Evolutionary conservation across 352 stramenopile species (phyloP).

Genomic region (Globisporangium lucens): DNA sequence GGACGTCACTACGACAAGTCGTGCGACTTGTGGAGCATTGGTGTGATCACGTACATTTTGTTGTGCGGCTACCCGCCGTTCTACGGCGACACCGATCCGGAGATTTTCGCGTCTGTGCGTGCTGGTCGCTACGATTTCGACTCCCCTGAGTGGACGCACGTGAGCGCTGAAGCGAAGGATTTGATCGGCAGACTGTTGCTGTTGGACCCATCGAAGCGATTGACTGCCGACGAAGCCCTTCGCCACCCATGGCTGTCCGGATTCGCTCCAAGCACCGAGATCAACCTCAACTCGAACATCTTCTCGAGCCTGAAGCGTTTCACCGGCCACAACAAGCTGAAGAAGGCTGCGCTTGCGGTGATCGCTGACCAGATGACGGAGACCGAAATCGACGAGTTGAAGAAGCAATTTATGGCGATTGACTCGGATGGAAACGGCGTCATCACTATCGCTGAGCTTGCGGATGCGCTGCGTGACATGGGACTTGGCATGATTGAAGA

Average conservation of each 20-base stretch:
- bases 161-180: conserved; percentile 91
- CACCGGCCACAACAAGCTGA: conserved; percentile 88
- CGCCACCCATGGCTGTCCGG: conserved; percentile 84
- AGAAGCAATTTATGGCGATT: conserved; percentile 87
- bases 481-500: conserved; percentile 88
- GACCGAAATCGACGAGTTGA: conserved; percentile 78
- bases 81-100: conserved; percentile 92
- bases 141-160: conserved; percentile 79
- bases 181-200: conserved; percentile 93
- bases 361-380: conserved; percentile 86
- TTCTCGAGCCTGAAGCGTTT: conserved; percentile 86
- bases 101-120: conserved; percentile 87
- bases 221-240: conserved; percentile 90
- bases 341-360: conserved; percentile 84
- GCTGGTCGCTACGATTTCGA: conserved; percentile 83
- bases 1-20: conserved; percentile 94
- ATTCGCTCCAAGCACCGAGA: conserved; percentile 64
- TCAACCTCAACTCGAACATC: conserved; percentile 81
- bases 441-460: conserved; percentile 88
- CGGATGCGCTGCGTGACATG: conserved; percentile 71
- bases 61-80: conserved; percentile 96
- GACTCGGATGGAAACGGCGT: conserved; percentile 85
- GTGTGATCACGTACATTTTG: conserved; percentile 95
- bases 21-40: conserved; percentile 96
- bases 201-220: conserved; percentile 88